Evolutionary conservation across 306 rosid genomes (phyloP), one percentile per base, ranked within the genome.

Genomic region (Begonia peltatifolia): DNA sequence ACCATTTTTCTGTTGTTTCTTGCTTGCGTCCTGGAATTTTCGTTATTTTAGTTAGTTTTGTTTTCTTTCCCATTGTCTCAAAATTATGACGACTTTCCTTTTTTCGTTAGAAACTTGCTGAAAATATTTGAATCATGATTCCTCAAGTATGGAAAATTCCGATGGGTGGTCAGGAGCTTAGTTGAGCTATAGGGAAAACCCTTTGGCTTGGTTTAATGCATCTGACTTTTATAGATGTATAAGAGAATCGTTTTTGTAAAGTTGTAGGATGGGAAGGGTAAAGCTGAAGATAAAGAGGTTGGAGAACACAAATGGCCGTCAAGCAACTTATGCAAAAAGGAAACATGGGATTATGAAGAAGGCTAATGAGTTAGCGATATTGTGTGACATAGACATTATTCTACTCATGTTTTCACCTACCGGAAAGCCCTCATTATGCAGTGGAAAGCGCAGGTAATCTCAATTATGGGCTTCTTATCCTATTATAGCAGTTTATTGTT

Each of bases 401-500:
- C 99, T 90, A 65, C 99, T 90, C 64, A 90, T 90, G 97, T 90
- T 90, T 66, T 83, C 97, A 9, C 97, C 97, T 0, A 56, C 71
- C 11, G 95, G 95, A 59, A 85, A 83, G 67, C 95, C 95, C 53
- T 68, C 92, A 6, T 30, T 85, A n/a, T 85, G 84, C 62, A 69
- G 73, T 5, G 95, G 94, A 52, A 72, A 71, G 23, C 79, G 77
- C 71, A 78, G 95, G 95, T 80, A 23, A 17, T 54, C 13, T 46
- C 41, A 11, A 30, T 47, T 55, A 9, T 46, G 47, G 52, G 38
- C 38, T 30, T 30, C 3, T 30, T 30, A 30, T 30, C 38, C 1
- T 30, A 30, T 30, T 30, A 30, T 30, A 30, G 8, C 38, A 30
- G 38, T 5, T 30, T 30, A 30, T 30, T 30, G 6, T 30, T 5